Conservation (phyloP, 306 rosid species). For the Castanea sativa region DNA sequence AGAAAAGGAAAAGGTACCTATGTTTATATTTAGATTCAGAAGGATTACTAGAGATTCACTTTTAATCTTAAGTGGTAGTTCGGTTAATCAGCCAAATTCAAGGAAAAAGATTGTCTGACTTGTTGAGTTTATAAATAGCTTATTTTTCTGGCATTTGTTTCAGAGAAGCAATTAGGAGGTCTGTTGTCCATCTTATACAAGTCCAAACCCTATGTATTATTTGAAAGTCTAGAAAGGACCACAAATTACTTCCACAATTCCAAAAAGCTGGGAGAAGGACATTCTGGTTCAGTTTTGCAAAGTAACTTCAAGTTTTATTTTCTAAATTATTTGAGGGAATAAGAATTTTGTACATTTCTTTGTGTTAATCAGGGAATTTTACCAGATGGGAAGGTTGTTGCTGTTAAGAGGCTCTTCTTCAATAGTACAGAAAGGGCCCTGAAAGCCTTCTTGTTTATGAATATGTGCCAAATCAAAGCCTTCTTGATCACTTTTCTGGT, state of each 20-base stretch:
- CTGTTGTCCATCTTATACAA: conserved; percentile 39
- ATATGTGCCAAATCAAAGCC: conserved; percentile 61
- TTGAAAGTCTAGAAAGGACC: conserved; percentile 68
- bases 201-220: conserved; percentile 54
- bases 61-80: too few species aligned
- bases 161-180: conserved; percentile 63
- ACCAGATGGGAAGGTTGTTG: conserved; percentile 32
- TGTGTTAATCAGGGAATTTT: conserved; percentile 28
- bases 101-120: neutral
- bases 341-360: neutral
- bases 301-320: conserved; percentile 19
- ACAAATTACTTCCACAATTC: conserved; percentile 55
- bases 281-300: conserved; percentile 76
- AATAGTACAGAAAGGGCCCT: conserved; percentile 52
- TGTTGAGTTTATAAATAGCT: neutral
- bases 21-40: neutral
- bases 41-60: too few species aligned
- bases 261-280: conserved; percentile 77
- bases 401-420: conserved; percentile 58
- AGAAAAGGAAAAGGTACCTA: conserved; percentile 49
- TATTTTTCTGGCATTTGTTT: conserved; percentile 7
- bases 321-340: neutral
- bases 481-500: conserved; percentile 53
- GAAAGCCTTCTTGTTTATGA: conserved; percentile 78
- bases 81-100: too few species aligned